Conservation (phyloP, 179 eudicot genomes). For the Corrigiola litoralis region DNA sequence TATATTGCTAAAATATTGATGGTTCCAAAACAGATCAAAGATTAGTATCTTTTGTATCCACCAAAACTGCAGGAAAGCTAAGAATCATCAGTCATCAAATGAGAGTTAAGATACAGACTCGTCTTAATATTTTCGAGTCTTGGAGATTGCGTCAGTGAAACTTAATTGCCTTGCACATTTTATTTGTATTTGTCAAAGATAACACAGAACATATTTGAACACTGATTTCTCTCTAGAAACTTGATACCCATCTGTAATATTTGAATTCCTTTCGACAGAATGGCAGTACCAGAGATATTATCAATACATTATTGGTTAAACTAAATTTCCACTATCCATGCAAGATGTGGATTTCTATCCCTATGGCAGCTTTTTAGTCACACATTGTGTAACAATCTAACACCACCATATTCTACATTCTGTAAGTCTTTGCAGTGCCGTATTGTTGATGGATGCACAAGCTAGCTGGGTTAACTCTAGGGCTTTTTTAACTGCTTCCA, state of each 20-base stretch:
- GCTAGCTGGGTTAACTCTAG: neutral
- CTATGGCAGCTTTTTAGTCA: neutral
- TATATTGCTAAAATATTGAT: neutral
- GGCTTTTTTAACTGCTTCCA: neutral
- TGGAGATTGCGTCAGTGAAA: no score
- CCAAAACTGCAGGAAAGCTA: neutral
- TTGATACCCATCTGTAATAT: neutral
- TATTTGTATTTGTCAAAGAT: no score
- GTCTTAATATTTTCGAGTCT: no score
- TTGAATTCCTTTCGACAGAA: no score
- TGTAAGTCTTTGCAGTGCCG: neutral
- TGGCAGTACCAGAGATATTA: no score
- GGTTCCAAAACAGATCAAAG: neutral
- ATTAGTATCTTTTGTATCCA: neutral
- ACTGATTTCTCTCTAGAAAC: neutral
- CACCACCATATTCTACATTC: neutral
- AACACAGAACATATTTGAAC: neutral
- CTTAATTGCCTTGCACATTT: no score
- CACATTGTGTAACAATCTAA: neutral
- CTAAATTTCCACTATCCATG: no score
- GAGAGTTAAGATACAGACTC: no score
- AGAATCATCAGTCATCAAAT: neutral
- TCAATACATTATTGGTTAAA: no score
- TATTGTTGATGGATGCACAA: neutral
- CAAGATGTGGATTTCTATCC: no score